A percentile compares a stretch with the other conserved stretches of the same genome.
Evolutionary conservation across 495 filamentous ascomycete genomes (phyloP).

Genomic region (Sporormia fimetaria): DNA sequence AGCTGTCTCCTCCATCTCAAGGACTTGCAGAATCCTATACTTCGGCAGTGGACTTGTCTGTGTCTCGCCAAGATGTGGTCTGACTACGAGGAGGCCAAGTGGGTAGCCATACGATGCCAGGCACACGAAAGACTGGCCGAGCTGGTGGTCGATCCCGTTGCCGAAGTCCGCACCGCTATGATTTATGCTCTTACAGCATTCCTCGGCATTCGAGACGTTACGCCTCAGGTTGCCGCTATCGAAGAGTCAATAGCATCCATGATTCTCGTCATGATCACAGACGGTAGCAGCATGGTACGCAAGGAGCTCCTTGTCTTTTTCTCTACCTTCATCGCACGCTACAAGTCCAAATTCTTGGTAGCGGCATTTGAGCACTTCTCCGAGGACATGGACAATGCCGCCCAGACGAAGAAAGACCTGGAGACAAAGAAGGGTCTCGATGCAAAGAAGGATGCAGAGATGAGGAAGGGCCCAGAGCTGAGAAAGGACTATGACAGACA

Average conservation of each 20-base stretch:
- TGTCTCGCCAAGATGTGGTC: conserved; percentile 94
- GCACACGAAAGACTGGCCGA: conserved; percentile 69
- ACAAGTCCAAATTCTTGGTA: conserved; percentile 85
- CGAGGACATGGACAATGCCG: conserved; percentile 50
- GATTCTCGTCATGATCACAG: conserved; percentile 73
- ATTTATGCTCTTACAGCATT: conserved; percentile 87
- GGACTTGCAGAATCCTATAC: conserved; percentile 72
- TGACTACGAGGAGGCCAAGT: conserved; percentile 83
- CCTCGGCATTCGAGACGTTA: conserved; percentile 84
- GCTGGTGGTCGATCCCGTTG: conserved; percentile 74
- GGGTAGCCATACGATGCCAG: conserved; percentile 73
- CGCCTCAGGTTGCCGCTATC: conserved; percentile 76
- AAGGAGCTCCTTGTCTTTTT: conserved; percentile 90
- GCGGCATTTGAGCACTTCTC: conserved; percentile 82
- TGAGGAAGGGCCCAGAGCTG: too few relatives aligned
- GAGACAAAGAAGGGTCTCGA: conserved; percentile 15
- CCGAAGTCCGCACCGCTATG: conserved; percentile 92
- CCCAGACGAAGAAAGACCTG: conserved; percentile 3
- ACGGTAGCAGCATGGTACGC: conserved; percentile 85
- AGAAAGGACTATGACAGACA: too few relatives aligned
- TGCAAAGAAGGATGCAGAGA: too few relatives aligned
- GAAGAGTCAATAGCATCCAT: conserved; percentile 81
- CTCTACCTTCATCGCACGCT: conserved; percentile 79
- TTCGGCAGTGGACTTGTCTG: conserved; percentile 93
- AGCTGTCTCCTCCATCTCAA: conserved; percentile 70